Evolutionary conservation across 1,139 yeast genomes (phyloP), one percentile per base, ranked within the genome.

Genomic region (Arxiozyma bovina): DNA sequence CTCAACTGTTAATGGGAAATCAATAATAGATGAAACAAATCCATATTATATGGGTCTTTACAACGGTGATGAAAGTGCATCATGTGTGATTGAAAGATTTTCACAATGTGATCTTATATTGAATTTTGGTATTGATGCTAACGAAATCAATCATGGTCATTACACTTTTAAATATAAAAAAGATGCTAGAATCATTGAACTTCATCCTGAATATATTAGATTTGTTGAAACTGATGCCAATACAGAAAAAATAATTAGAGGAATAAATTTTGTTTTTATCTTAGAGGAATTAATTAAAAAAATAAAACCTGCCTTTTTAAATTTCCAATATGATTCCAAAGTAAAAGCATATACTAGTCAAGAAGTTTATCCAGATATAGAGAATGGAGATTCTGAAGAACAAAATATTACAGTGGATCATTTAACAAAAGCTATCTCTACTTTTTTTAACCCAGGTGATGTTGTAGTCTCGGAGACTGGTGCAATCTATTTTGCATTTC

Each of bases 391-490:
- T 53, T 57, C 60, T 52, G 58, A 55, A 40, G 60, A 20, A 12
- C 30, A 25, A 62, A 72, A 71, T 55, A 58, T 66, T 22, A 65
- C 67, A 4, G 69, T 65, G 51, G 50, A 51, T 12, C 55, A 51
- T 46, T 49, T 67, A 50, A 60, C 61, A 45, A 55, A 55, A 23
- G 47, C 50, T 1, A 49, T 65, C 38, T 62, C 63, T 12, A 42
- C 53, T 20, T 58, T 54, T 50, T 55, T 87, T 46, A 72, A 75
- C 62, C 81, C 83, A 38, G 77, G 81, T 61, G 96, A 88, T 66
- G 75, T 83, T 27, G 66, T 89, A 17, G 76, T 89, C 46, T 77
- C 82, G 49, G 96, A 90, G 62, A 85, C 93, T 6, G 89, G 96
- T 56, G 82, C 96, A 1, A 80, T 86, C 68, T 79, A 83, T 67